phyloP scores from a whole-genome alignment of 371 early-diverging fungal genomes.

The Fennellomyces sp. region DNA sequence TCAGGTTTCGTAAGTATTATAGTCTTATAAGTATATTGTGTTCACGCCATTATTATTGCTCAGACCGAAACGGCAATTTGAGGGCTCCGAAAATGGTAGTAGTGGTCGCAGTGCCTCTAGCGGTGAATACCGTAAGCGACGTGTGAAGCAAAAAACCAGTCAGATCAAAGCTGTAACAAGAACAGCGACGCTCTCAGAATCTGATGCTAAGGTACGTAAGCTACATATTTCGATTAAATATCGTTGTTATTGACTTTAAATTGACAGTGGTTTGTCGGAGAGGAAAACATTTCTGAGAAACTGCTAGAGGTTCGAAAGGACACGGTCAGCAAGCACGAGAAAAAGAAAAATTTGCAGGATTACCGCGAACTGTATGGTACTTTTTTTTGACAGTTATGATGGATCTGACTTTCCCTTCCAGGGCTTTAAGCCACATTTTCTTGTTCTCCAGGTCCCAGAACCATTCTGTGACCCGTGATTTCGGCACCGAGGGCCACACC shows the following conservation, averaged over 20 bases:
- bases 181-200: not conserved
- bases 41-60: no score
- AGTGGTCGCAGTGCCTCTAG: not conserved
- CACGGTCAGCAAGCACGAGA: not conserved
- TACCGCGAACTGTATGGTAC: not conserved
- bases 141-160: not conserved
- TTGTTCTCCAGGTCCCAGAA: not conserved
- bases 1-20: not conserved
- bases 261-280: not conserved
- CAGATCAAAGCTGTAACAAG: not conserved
- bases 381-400: not conserved
- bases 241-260: not conserved
- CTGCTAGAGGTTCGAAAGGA: not conserved
- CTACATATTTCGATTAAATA: not conserved
- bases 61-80: not conserved
- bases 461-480: not conserved
- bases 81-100: not conserved
- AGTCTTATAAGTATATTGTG: constrained; percentile 1
- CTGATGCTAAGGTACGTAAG: not conserved
- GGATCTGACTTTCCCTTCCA: not conserved
- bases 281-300: not conserved
- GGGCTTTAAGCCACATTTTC: not conserved
- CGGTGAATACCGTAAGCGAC: not conserved
- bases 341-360: not conserved
- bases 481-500: not conserved